Percentiles rank a stretch among this genome's conserved stretches.
Conservation (phyloP, 148 eudicot species). For the Rhododendron ovatum region DNA sequence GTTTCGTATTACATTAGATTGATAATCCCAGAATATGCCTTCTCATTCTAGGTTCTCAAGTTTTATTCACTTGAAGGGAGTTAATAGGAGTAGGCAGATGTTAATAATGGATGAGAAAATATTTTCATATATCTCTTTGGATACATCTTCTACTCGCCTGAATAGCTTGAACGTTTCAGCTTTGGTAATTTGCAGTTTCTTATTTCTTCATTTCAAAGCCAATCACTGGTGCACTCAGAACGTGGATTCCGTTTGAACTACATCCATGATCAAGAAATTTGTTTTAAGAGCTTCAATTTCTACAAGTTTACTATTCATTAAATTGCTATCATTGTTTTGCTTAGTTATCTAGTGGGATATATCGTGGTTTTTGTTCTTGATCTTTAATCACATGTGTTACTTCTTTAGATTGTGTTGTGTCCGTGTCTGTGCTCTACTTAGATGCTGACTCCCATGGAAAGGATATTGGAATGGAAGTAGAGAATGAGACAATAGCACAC, state of each 20-base stretch:
- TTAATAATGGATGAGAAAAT: not conserved
- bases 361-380: not conserved
- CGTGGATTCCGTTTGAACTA: not conserved
- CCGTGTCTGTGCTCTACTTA: not conserved
- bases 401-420: not conserved
- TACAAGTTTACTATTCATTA: not conserved
- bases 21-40: not conserved
- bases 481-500: not conserved
- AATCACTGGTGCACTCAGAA: not conserved
- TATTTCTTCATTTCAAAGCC: not conserved
- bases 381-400: not conserved
- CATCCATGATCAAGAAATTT: not conserved
- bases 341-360: not conserved
- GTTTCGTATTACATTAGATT: not conserved
- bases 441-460: not conserved
- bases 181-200: not conserved
- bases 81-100: not conserved
- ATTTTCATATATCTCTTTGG: not conserved
- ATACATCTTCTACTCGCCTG: not conserved
- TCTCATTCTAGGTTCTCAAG: not conserved
- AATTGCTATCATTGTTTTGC: not conserved
- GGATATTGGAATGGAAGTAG: not conserved
- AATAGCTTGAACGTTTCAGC: not conserved
- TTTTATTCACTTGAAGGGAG: not conserved
- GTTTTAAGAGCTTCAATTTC: not conserved